Base-by-base conservation (phyloP, 2,329 filamentous ascomycete species). In the Cercospora beticola region DNA sequence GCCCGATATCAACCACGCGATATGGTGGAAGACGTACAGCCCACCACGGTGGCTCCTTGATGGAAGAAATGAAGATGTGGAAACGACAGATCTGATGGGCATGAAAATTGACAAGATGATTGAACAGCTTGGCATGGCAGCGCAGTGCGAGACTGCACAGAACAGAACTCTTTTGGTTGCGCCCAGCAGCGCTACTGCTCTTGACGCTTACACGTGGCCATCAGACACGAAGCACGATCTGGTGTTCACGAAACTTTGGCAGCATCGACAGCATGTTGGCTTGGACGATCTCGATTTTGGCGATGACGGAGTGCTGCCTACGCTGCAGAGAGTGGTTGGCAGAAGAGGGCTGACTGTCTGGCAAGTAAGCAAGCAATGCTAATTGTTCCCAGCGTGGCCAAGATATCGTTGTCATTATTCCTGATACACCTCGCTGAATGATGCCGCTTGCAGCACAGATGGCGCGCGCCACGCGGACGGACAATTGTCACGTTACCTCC, bases 21-120 rank as follows among this genome's bases (percentile, higher is more conserved):
- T 92, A 62, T 94, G 92, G 92, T 94, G 92, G 92, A 94, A 93
- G 78, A 94, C 92, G 0, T 94, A 94, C 77, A 91, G 89, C 77
- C 92, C 92, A 18, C 92, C 92, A 0, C 89, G 90, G 40, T 94
- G 92, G 91, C 84, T 94, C 21, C 83, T 94, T 6, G 90, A 93
- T 72, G 89, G 90, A 64, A 91, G 91, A 79, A 93, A 91, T 72
- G 86, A 89, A 72, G 85, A 91, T 9, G 80, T 93, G n/a, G 84
- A 82, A 31, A 94, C 91, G 1, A 84, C 85, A 68, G 92, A 94
- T 75, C 82, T 93, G 21, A 93, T 93, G 88, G 90, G 91, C 4
- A 86, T 92, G 80, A 83, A 86, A 46, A 88, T 88, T 6, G 83
- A 86, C 2, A 73, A 81, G 6, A 83, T 94, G 76, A 79, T 92